phyloP scores from a whole-genome alignment of 2,329 filamentous ascomycete genomes.

The Fusarium ramigenum region DNA sequence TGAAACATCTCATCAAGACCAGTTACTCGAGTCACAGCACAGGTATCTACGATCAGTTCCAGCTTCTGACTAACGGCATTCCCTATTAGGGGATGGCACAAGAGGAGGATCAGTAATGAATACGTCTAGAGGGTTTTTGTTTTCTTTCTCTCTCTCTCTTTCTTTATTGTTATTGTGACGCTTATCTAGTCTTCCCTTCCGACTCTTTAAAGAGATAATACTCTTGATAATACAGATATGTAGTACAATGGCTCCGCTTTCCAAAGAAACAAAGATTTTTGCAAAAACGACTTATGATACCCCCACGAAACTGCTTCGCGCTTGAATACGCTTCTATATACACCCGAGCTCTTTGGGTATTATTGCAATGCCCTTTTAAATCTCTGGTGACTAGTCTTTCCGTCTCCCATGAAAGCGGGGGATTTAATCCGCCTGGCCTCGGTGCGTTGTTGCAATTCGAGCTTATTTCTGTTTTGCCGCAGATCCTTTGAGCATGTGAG shows the following conservation, averaged over 20 bases:
- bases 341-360: background rate
- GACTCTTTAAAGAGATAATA: background rate
- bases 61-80: slow-evolving; percentile 96
- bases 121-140: background rate
- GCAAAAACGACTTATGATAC: background rate
- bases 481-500: slow-evolving; percentile 59
- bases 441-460: background rate
- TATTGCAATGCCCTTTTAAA: background rate
- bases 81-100: slow-evolving; percentile 71
- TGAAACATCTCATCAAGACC: slow-evolving; percentile 88
- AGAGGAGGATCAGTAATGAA: background rate
- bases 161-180: background rate
- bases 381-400: background rate
- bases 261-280: background rate
- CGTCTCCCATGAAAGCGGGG: background rate
- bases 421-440: background rate
- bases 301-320: background rate
- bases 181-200: slow-evolving; percentile 1
- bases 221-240: slow-evolving; percentile 20
- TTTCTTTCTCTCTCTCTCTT: no score
- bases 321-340: background rate
- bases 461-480: slow-evolving; percentile 37
- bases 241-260: slow-evolving; percentile 9
- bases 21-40: slow-evolving; percentile 92
- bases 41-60: slow-evolving; percentile 97